These are phyloP conservation scores for Quercus robur DNA, from an alignment of 306 rosid species.

Conservation along the genomic window DNA sequence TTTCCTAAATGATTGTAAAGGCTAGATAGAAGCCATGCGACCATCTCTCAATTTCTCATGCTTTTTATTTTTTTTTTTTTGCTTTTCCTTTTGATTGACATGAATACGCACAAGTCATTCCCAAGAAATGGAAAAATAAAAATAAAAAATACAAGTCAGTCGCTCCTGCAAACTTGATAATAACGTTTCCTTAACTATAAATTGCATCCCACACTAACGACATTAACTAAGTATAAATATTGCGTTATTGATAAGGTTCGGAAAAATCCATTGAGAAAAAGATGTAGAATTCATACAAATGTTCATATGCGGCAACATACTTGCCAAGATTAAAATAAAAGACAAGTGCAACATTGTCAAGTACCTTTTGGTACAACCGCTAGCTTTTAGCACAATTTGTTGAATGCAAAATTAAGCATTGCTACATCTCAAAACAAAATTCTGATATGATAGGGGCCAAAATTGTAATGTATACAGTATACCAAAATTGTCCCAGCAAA, in stretches of 20 bases:
- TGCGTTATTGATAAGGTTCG: not conserved
- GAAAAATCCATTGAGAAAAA: not conserved
- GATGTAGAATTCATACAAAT: not conserved
- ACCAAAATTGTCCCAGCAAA: slow-evolving; percentile 4
- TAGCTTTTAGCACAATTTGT: not conserved
- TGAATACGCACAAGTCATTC: too few relatives aligned
- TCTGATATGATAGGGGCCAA: not conserved
- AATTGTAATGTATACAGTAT: not conserved
- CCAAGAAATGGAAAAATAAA: too few relatives aligned
- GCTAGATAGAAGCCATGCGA: slow-evolving; percentile 10
- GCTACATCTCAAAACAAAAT: not conserved
- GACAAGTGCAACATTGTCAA: not conserved
- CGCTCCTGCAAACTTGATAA: too few relatives aligned
- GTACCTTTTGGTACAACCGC: not conserved
- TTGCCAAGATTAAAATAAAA: not conserved
- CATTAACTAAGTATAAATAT: not conserved
- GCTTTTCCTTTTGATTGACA: too few relatives aligned
- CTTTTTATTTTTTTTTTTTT: not conserved
- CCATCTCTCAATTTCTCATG: not conserved
- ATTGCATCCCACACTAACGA: not conserved
- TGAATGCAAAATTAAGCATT: not conserved
- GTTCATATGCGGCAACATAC: not conserved
- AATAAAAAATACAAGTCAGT: too few relatives aligned
- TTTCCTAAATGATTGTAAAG: not conserved
- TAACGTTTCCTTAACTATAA: not conserved